Conservation (phyloP, 352 stramenopile species). For the Phytopythium delawarense region DNA sequence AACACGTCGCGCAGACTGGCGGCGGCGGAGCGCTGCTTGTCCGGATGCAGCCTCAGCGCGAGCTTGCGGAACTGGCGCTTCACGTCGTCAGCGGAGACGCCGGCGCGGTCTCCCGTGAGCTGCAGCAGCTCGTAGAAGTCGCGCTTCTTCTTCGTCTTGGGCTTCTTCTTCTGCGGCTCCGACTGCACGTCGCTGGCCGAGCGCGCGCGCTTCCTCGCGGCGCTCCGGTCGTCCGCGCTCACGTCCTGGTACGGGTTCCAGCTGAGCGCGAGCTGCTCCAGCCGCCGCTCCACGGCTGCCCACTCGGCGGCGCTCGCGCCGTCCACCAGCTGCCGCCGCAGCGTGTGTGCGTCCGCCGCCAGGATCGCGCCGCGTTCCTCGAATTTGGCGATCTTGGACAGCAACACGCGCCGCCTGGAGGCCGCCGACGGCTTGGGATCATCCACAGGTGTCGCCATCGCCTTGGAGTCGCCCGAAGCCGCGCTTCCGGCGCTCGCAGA, state of each 20-base stretch:
- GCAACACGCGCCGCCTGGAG: conserved; percentile 25
- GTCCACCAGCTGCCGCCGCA: conserved; percentile 60
- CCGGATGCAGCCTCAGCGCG: conserved; percentile 59
- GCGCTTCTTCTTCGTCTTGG: conserved; percentile 26
- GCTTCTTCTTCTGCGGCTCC: conserved; percentile 8
- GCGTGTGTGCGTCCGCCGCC: conserved; percentile 51
- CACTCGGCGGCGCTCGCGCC: conserved; percentile 49
- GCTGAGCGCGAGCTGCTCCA: conserved; percentile 48
- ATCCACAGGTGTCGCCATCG: not conserved
- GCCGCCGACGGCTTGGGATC: not conserved
- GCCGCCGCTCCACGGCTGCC: conserved; percentile 48
- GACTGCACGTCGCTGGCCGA: conserved; percentile 9
- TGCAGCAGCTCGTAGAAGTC: conserved; percentile 67
- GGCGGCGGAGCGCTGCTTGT: conserved; percentile 37
- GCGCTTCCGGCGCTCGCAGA: not conserved
- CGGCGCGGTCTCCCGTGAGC: conserved; percentile 18
- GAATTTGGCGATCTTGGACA: conserved; percentile 52
- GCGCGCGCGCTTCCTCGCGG: conserved; percentile 8
- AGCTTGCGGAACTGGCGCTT: conserved; percentile 68
- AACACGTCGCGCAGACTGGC: not conserved
- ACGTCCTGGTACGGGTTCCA: conserved; percentile 81
- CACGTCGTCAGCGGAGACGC: conserved; percentile 38
- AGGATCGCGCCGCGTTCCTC: conserved; percentile 55
- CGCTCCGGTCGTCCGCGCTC: conserved; percentile 14
- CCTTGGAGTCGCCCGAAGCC: not conserved